Conservation (phyloP, 2,329 filamentous ascomycete genomes). For the Exophiala aquamarina region DNA sequence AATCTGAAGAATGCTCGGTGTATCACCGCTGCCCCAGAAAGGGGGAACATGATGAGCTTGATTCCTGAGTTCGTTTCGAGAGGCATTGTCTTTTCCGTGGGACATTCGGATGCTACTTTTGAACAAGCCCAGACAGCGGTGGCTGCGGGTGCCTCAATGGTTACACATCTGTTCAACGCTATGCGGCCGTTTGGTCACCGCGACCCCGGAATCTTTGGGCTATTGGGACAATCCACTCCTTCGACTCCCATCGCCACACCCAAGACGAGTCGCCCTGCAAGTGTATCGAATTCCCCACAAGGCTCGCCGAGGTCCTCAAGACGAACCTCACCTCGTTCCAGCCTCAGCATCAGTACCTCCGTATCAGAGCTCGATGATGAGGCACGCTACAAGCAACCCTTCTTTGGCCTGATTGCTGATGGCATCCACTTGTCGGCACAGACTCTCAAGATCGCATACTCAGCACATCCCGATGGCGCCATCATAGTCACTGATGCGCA, state of each 20-base stretch:
- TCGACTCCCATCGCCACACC: conserved; percentile 24
- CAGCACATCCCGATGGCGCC: conserved; percentile 78
- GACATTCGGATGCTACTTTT: conserved; percentile 84
- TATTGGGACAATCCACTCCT: conserved; percentile 66
- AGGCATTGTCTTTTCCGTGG: conserved; percentile 75
- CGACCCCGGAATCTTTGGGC: conserved; percentile 85
- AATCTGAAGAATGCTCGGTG: conserved; percentile 71
- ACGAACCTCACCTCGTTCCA: conserved; percentile 23
- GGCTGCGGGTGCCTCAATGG: conserved; percentile 77
- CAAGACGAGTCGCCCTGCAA: conserved; percentile 17
- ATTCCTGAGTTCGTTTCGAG: conserved; percentile 66
- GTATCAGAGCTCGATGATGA: conserved; percentile 18
- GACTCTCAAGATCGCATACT: conserved; percentile 84
- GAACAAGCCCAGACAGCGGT: conserved; percentile 74
- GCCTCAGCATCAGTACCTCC: conserved; percentile 24
- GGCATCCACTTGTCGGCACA: conserved; percentile 88
- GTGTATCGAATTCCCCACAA: conserved; percentile 15
- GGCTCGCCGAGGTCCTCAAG: conserved; percentile 23
- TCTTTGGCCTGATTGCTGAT: conserved; percentile 86
- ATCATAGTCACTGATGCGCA: conserved; percentile 92
- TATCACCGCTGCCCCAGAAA: conserved; percentile 84
- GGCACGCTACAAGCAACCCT: conserved; percentile 52
- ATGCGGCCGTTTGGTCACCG: conserved; percentile 90
- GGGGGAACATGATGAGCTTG: conserved; percentile 65
- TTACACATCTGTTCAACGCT: conserved; percentile 91